Conservation (phyloP, 345 rosid species). For the Eucalyptus brandiana region DNA sequence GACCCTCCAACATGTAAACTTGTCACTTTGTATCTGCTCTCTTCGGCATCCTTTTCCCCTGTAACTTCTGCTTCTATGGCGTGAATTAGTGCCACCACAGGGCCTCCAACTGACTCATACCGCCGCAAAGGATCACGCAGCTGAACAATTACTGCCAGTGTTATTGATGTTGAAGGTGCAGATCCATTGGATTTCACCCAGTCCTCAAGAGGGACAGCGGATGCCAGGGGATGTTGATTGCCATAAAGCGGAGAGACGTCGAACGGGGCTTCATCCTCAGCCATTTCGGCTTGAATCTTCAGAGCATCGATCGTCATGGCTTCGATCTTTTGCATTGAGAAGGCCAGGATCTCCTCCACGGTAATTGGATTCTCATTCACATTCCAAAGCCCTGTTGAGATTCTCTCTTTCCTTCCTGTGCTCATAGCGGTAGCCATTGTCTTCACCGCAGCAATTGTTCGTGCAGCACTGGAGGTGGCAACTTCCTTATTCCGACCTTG, state of each 20-base stretch:
- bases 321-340: slow-evolving; percentile 74
- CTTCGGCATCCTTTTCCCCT: slow-evolving; percentile 14
- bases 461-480: slow-evolving; percentile 82
- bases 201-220: slow-evolving; percentile 54
- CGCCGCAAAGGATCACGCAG: slow-evolving; percentile 78
- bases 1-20: slow-evolving; percentile 71
- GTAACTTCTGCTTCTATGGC: slow-evolving; percentile 12
- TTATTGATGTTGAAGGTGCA: slow-evolving; percentile 4
- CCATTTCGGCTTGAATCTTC: slow-evolving; percentile 78
- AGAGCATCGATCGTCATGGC: slow-evolving; percentile 71
- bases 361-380: slow-evolving; percentile 47
- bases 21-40: slow-evolving; percentile 33
- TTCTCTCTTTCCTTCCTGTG: slow-evolving; percentile 74
- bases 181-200: slow-evolving; percentile 28
- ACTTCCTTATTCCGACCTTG: slow-evolving; percentile 91
- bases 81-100: slow-evolving; percentile 45
- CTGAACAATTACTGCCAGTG: slow-evolving; percentile 47
- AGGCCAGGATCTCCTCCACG: slow-evolving; percentile 61
- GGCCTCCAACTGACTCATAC: slow-evolving; percentile 86
- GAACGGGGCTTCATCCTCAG: slow-evolving; percentile 78
- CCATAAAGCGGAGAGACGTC: slow-evolving; percentile 41
- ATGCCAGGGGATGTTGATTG: slow-evolving; percentile 38
- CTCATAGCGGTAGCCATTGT: slow-evolving; percentile 57
- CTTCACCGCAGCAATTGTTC: slow-evolving; percentile 71
- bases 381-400: slow-evolving; percentile 79